A percentile compares a stretch with the other conserved stretches of the same genome.
Conservation (phyloP, 164 flowering plant genomes). For the Aristolochia contorta region DNA sequence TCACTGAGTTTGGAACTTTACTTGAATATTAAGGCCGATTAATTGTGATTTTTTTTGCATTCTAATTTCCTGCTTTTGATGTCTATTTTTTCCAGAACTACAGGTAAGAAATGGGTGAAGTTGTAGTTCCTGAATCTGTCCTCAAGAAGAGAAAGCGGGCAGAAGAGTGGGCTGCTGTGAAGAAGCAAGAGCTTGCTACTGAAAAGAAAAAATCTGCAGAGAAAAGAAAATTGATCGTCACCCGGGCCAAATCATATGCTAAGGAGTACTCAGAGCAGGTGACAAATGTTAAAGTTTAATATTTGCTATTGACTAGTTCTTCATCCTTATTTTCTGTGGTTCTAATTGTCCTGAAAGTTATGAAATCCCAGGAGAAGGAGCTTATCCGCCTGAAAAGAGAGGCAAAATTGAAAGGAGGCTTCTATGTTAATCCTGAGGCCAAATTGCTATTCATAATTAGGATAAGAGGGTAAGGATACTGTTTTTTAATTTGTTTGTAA, state of each 20-base stretch:
- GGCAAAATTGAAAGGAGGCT: slow-evolving; percentile 41
- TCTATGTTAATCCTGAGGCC: slow-evolving; percentile 52
- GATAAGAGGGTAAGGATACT: slow-evolving; percentile 39
- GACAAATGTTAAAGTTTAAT: not conserved
- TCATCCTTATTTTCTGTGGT: not conserved
- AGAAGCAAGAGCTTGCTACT: slow-evolving; percentile 22
- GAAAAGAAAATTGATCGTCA: slow-evolving; percentile 39
- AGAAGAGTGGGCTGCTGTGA: slow-evolving; percentile 48
- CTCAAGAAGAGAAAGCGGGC: slow-evolving; percentile 48
- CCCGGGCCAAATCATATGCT: slow-evolving; percentile 36
- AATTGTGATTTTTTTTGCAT: too few species aligned
- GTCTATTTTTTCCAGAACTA: slow-evolving; percentile 13
- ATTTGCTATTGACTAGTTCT: not conserved
- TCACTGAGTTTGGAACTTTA: too few species aligned
- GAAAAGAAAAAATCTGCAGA: slow-evolving; percentile 35
- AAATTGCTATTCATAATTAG: slow-evolving; percentile 52
- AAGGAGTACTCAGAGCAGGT: slow-evolving; percentile 43
- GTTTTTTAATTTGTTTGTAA: not conserved
- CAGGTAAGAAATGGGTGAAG: slow-evolving; percentile 29
- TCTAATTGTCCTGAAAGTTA: not conserved
- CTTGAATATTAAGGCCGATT: too few species aligned
- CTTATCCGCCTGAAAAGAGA: slow-evolving; percentile 29
- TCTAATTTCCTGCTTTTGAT: too few species aligned
- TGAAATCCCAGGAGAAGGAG: slow-evolving; percentile 17
- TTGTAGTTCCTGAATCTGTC: slow-evolving; percentile 44